Evolutionary conservation across 176 grass and related monocot species (phyloP).

Genomic region (Eragrostis curvula): DNA sequence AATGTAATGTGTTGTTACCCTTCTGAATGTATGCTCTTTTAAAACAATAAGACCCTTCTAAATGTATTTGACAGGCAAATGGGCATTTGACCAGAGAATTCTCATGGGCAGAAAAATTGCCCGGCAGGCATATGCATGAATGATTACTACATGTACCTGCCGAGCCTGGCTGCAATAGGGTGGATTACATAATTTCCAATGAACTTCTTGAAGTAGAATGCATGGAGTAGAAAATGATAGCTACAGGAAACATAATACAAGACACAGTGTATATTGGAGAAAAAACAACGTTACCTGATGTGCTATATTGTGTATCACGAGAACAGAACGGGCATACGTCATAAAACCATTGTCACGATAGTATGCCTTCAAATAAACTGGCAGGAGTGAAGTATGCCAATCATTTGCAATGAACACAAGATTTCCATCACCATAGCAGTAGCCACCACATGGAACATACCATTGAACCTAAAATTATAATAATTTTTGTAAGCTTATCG

Average conservation of each 20-base stretch:
- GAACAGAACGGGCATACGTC: slow-evolving; percentile 78
- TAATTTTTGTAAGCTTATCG: slow-evolving; percentile 25
- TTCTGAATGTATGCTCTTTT: not conserved
- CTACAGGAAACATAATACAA: slow-evolving; percentile 12
- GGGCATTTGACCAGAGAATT: not conserved
- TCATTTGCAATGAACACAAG: slow-evolving; percentile 96
- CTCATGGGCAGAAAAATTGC: not conserved
- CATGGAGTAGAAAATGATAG: slow-evolving; percentile 5
- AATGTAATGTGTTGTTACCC: not conserved
- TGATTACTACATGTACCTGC: not conserved
- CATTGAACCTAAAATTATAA: slow-evolving; percentile 75
- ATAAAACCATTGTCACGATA: slow-evolving; percentile 85
- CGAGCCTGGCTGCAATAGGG: not conserved
- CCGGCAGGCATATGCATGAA: not conserved
- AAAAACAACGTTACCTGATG: slow-evolving; percentile 65
- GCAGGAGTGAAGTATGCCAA: slow-evolving; percentile 85
- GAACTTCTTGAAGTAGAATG: slow-evolving; percentile 6
- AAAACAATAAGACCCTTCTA: no score
- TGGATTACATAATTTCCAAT: slow-evolving; percentile 17
- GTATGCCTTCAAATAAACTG: slow-evolving; percentile 96
- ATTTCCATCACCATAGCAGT: slow-evolving; percentile 91
- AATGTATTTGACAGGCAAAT: not conserved
- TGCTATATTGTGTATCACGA: slow-evolving; percentile 99
- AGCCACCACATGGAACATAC: slow-evolving; percentile 91
- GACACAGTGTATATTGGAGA: slow-evolving; percentile 12